phyloP scores from a whole-genome alignment of 768 basidiomycete genomes.

The Russula abietina region DNA sequence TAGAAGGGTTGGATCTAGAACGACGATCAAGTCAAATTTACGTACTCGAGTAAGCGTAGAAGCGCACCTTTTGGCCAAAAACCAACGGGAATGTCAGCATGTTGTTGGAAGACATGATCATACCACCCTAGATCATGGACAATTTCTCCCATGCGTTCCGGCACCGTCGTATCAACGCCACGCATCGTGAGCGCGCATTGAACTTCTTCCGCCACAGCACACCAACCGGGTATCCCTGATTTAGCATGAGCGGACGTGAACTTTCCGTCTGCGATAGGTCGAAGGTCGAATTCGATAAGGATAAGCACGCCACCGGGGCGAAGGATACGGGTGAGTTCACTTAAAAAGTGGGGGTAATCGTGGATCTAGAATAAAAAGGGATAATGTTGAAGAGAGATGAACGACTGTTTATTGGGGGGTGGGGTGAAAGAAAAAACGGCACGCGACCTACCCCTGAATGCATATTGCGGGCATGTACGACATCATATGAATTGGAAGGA shows the following conservation, averaged over 20 bases:
- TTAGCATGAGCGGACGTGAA: conserved; percentile 30
- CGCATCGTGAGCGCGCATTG: conserved; percentile 46
- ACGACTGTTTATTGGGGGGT: too few species aligned
- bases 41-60: conserved; percentile 6
- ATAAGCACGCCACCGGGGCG: conserved; percentile 67
- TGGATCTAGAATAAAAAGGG: conserved; percentile 40
- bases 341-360: conserved; percentile 54
- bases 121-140: conserved; percentile 47
- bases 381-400: background rate
- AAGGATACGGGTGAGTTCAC: conserved; percentile 58
- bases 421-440: conserved; percentile 21
- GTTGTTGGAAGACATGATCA: conserved; percentile 48
- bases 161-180: conserved; percentile 53
- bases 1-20: conserved; percentile 48
- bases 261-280: conserved; percentile 45
- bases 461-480: conserved; percentile 64
- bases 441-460: conserved; percentile 52
- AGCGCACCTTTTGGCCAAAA: conserved; percentile 57
- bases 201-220: conserved; percentile 57
- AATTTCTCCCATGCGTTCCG: conserved; percentile 47
- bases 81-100: conserved; percentile 61
- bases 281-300: conserved; percentile 55
- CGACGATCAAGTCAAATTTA: conserved; percentile 1
- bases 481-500: conserved; percentile 55
- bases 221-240: conserved; percentile 51